Evolutionary conservation across 805 yeast species (phyloP), one percentile per base, ranked within the genome.

Genomic region (Scheffersomyces ergatensis): DNA sequence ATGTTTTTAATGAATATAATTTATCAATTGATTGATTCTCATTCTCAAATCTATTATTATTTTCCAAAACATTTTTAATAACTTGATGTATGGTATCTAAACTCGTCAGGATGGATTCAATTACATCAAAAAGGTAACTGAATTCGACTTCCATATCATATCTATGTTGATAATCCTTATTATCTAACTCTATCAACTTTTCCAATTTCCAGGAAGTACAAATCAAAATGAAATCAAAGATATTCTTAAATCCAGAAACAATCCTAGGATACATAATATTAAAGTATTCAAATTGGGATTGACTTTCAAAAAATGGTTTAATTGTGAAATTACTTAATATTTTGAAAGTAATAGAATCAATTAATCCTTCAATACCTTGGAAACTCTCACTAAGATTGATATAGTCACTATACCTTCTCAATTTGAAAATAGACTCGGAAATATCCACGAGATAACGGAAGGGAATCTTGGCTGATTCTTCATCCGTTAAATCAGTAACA

Each of bases 161-260:
- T 11, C 53, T 46, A 18, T 44, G 36, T 37, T 58, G 62, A 14
- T 48, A 38, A 11, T 51, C 41, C 15, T 44, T 44, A 34, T 54
- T 57, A 18, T 45, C 48, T 1, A 49, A 51, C 14, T 50, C 48
- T 4, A 64, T 49, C 20, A 68, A 52, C 16, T 54, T 58, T 33
- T 68, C 73, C 14, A 68, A 51, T 39, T 60, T 63, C 69, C 71
- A 62, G 3, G 70, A 59, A 5, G 55, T 46, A 1, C 58, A 34
- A 4, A 56, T 42, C 21, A 65, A 47, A 2, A 59, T 34, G n/a
- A 61, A 53, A 25, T 62, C 63, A 23, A 62, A 44, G 1, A 63
- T 37, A 3, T 43, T 44, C 18, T 36, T 46, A 40, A 61, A 29
- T 5, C 13, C 15, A 14, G 17, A 14, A 14, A 29, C 5, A 14